A percentile compares a stretch with the other conserved stretches of the same genome.
Evolutionary conservation across 176 grass and related monocot genomes (phyloP).

Genomic region (Cocos nucifera): DNA sequence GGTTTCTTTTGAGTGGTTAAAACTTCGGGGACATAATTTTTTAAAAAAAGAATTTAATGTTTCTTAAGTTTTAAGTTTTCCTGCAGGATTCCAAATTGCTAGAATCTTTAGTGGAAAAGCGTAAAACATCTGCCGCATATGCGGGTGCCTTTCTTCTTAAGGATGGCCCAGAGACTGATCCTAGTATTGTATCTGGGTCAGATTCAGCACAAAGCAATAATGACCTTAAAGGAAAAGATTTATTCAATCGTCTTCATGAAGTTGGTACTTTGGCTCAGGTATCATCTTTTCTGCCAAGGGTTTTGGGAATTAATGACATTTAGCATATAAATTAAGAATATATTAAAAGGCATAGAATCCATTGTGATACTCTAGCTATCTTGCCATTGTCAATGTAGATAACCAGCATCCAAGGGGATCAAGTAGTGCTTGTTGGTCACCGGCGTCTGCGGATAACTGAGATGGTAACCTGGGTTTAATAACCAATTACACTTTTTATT

Average conservation of each 20-base stretch:
- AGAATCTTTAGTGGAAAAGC: constrained; percentile 61
- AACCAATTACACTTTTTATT: too few species aligned
- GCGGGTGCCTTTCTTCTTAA: constrained; percentile 90
- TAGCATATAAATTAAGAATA: too few species aligned
- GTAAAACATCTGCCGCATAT: constrained; percentile 63
- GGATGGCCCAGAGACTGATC: constrained; percentile 61
- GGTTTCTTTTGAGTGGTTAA: too few species aligned
- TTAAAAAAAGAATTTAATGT: background rate
- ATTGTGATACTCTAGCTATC: constrained; percentile 19
- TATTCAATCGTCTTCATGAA: constrained; percentile 89
- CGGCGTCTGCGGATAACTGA: constrained; percentile 73
- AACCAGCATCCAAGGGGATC: constrained; percentile 86
- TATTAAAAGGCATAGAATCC: too few species aligned
- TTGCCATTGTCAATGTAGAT: constrained; percentile 43
- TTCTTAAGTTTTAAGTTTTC: constrained; percentile 1
- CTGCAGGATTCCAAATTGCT: constrained; percentile 72
- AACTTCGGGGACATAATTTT: too few species aligned
- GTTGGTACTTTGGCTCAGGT: constrained; percentile 84
- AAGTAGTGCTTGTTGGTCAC: constrained; percentile 76
- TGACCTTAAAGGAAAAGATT: constrained; percentile 90
- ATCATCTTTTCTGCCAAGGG: background rate
- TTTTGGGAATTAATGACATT: too few species aligned
- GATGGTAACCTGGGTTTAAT: constrained; percentile 36
- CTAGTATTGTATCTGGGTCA: constrained; percentile 39
- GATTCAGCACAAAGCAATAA: constrained; percentile 79